Evolutionary conservation across 106 monocot genomes (phyloP), one percentile per base, ranked within the genome.

Genomic region (Cymbidium sinense): DNA sequence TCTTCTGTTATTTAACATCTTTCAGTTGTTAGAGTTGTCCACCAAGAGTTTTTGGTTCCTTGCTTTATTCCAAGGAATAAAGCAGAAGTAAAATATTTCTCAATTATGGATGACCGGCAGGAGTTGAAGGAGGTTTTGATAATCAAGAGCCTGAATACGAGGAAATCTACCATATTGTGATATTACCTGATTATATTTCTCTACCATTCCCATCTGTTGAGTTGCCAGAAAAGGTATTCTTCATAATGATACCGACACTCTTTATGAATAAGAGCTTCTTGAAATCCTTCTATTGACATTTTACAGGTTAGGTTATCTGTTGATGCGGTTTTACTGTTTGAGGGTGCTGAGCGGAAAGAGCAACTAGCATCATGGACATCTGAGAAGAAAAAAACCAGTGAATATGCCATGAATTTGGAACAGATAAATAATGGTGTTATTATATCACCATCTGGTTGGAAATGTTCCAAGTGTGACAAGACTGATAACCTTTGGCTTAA

Each of bases 401-500:
- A 85, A 13, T 89, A 84, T 94, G 94, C 94, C 21, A 80, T 90
- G 84, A 79, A 86, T 83, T 82, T 99, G 36, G 84, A 92, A 64
- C 98, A 99, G 81, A 90, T 85, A 34, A 79, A 90, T 75, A 90
- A 82, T 79, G 92, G 92, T 41, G 81, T 92, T 73, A 35, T 87
- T 64, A 88, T 99, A 73, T 94, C 98, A 75, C 90, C 98, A 35
- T 87, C 90, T 36, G 94, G 98, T 13, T 99, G 98, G 98, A 94
- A 92, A 83, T 99, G 98, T 70, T 81, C 82, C 77, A 94, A 92
- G 79, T 99, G 98, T 71, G 94, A 99, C 47, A 99, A 94, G 77
- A 90, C 87, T 21, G 90, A 99, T 7, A 94, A 99, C 79, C 88
- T 99, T 61, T 99, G 98, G 98, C 89, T 99, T 44, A 99, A 99